These are phyloP conservation scores for Penicillium sp. DNA, from an alignment of 2,329 filamentous ascomycete genomes.

Conservation along the genomic window DNA sequence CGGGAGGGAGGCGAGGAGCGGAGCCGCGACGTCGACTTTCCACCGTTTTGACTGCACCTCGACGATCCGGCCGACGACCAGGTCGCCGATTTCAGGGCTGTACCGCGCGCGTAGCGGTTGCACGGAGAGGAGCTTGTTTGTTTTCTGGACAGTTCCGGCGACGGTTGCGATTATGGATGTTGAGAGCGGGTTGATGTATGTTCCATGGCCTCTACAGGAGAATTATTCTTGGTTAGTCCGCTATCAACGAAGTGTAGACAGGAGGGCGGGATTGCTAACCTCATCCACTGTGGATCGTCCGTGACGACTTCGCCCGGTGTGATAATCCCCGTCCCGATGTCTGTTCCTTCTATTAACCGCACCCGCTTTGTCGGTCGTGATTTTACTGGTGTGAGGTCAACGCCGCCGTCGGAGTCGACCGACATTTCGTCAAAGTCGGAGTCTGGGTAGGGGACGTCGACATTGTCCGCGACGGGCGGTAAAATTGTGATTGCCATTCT, in stretches of 20 bases:
- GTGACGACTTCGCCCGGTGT: conserved; percentile 91
- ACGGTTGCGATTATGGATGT: conserved; percentile 85
- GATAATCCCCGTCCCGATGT: conserved; percentile 62
- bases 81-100: conserved; percentile 92
- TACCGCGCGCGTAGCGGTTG: conserved; percentile 90
- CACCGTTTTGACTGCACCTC: conserved; percentile 93
- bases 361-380: conserved; percentile 46
- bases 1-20: conserved; percentile 82
- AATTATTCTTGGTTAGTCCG: background rate
- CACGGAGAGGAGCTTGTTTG: conserved; percentile 95
- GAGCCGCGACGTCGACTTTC: conserved; percentile 91
- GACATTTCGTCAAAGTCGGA: conserved; percentile 58
- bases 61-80: conserved; percentile 90
- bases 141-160: conserved; percentile 86
- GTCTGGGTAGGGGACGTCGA: conserved; percentile 36
- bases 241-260: conserved; percentile 35
- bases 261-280: conserved; percentile 29
- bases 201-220: conserved; percentile 79
- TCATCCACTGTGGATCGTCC: conserved; percentile 95
- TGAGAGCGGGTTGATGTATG: conserved; percentile 67
- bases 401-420: conserved; percentile 51
- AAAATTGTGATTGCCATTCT: conserved; percentile 65
- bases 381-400: conserved; percentile 35
- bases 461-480: conserved; percentile 51
- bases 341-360: conserved; percentile 33